A percentile compares a stretch with the other conserved stretches of the same genome.
phyloP scores from a whole-genome alignment of 2,329 filamentous ascomycete genomes.

The Orbilia ellipsospora region DNA sequence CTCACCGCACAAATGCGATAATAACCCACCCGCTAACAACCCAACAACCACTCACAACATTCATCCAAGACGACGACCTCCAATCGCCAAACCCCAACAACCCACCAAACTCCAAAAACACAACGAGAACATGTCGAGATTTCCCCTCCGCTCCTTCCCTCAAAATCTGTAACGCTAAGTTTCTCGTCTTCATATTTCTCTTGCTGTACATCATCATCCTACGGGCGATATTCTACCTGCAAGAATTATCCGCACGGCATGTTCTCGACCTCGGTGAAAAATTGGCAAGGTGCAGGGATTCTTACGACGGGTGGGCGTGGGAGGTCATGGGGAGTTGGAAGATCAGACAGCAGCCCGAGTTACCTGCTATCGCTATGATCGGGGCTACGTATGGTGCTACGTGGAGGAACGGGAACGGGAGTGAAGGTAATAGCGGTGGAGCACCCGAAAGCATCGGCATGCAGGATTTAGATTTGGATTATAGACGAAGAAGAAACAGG shows the following conservation, averaged over 20 bases:
- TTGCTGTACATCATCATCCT: slow-evolving; percentile 26
- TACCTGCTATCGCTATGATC: slow-evolving; percentile 36
- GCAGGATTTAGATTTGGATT: slow-evolving; percentile 45
- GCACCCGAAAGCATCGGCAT: slow-evolving; percentile 1
- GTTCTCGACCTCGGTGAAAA: slow-evolving; percentile 35
- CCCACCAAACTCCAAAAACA: not conserved
- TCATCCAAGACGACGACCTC: slow-evolving; percentile 40
- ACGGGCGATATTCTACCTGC: slow-evolving; percentile 23
- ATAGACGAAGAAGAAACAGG: slow-evolving; percentile 16
- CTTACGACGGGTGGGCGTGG: slow-evolving; percentile 31
- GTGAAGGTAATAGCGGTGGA: not conserved
- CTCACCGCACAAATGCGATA: not conserved
- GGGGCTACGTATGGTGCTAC: slow-evolving; percentile 6
- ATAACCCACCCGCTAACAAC: slow-evolving; percentile 16
- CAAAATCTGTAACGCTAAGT: slow-evolving; percentile 17
- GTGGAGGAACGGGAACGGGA: not conserved
- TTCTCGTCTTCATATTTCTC: slow-evolving; percentile 15
- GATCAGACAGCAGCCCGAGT: slow-evolving; percentile 36
- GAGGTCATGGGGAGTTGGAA: slow-evolving; percentile 31
- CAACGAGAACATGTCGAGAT: slow-evolving; percentile 28
- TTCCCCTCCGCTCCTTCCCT: slow-evolving; percentile 11
- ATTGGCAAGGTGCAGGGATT: slow-evolving; percentile 30
- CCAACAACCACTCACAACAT: slow-evolving; percentile 18
- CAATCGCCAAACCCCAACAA: not conserved
- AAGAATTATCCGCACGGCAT: slow-evolving; percentile 26